phyloP scores from a whole-genome alignment of 495 filamentous ascomycete species.

The Xylaria palmicola region DNA sequence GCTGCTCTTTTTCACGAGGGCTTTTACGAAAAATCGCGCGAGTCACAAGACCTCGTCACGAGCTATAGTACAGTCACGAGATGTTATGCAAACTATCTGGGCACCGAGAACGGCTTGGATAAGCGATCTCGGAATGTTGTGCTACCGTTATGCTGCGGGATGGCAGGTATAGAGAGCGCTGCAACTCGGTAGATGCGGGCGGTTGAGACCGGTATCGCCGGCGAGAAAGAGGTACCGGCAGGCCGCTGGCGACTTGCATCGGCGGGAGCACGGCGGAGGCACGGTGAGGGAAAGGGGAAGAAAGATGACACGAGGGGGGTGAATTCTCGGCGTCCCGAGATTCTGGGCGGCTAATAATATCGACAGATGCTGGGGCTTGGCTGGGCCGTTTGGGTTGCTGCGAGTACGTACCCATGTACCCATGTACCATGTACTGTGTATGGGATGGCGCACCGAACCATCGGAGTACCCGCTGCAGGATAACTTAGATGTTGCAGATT shows the following conservation, averaged over 20 bases:
- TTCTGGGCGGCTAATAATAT: constrained; percentile 5
- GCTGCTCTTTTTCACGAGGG: too few relatives aligned
- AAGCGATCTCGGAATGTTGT: neutral
- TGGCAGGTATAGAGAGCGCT: too few relatives aligned
- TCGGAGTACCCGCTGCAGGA: constrained; percentile 15
- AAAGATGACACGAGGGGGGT: neutral
- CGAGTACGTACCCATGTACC: too few relatives aligned
- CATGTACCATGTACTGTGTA: too few relatives aligned
- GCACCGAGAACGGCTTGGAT: neutral
- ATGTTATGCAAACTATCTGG: neutral
- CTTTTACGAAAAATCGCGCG: neutral
- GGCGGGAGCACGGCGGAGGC: neutral
- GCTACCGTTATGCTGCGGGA: too few relatives aligned
- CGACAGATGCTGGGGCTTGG: constrained; percentile 1
- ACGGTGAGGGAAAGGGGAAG: neutral
- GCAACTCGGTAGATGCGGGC: too few relatives aligned
- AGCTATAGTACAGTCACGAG: neutral
- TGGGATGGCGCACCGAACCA: neutral
- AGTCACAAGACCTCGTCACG: too few relatives aligned
- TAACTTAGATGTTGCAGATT: neutral
- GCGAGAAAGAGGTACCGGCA: too few relatives aligned
- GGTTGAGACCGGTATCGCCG: constrained; percentile 1
- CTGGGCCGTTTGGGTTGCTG: neutral
- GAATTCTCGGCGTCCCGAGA: constrained; percentile 3
- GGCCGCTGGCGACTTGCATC: too few relatives aligned